Evolutionary conservation across 805 yeast genomes (phyloP).

Genomic region (Lipomyces yamadae): DNA sequence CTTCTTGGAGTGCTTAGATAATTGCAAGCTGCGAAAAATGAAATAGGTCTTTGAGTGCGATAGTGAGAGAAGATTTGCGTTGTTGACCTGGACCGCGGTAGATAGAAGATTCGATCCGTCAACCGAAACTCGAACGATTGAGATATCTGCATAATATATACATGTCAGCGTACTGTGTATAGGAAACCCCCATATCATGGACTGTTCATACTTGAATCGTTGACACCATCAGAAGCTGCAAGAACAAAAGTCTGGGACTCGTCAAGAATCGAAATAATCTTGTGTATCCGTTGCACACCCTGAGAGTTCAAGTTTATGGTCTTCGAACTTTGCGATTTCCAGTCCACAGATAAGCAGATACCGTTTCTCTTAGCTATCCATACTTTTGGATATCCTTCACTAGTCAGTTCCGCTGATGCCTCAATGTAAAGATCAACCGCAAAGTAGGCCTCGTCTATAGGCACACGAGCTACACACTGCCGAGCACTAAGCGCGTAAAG

Average conservation of each 20-base stretch:
- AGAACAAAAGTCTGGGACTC: conserved; percentile 30
- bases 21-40: conserved; percentile 19
- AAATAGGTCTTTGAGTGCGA: conserved; percentile 42
- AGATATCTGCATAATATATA: conserved; percentile 16
- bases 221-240: conserved; percentile 24
- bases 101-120: not conserved
- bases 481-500: conserved; percentile 47
- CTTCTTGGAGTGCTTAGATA: conserved; percentile 3
- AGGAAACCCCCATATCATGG: not conserved
- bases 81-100: conserved; percentile 20
- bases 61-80: conserved; percentile 41
- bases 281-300: conserved; percentile 28
- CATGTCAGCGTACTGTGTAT: not conserved
- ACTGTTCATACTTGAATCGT: conserved; percentile 14
- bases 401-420: conserved; percentile 31
- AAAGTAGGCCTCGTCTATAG: conserved; percentile 43
- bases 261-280: conserved; percentile 30
- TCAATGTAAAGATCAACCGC: conserved; percentile 44
- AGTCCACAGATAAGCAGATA: conserved; percentile 39
- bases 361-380: conserved; percentile 44
- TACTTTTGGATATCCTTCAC: conserved; percentile 34
- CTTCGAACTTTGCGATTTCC: conserved; percentile 33
- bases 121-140: conserved; percentile 15
- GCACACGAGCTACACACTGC: conserved; percentile 45
- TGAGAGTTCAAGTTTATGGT: conserved; percentile 20